A percentile compares a stretch with the other conserved stretches of the same genome.
phyloP scores from a whole-genome alignment of 1,284 basidiomycete species.

The Rhodotorula sp. region DNA sequence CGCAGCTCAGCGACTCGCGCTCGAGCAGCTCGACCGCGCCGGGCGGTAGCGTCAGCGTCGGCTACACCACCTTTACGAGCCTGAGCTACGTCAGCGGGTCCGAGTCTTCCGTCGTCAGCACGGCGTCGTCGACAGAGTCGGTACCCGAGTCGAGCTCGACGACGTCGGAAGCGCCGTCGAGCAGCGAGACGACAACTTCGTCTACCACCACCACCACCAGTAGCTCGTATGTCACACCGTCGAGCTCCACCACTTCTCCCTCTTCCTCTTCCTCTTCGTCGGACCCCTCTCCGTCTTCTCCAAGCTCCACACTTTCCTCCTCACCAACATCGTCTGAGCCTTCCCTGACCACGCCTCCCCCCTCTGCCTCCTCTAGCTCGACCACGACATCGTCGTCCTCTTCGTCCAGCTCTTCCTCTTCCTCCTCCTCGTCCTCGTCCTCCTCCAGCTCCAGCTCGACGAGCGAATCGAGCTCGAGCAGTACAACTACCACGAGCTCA shows the following conservation, averaged over 20 bases:
- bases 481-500: not conserved
- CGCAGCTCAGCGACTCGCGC: constrained; percentile 10
- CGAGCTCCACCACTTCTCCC: not conserved
- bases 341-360: not conserved
- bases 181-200: not conserved
- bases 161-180: not conserved
- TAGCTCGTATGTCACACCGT: not conserved
- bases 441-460: not conserved
- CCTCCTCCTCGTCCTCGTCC: not conserved
- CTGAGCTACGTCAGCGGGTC: constrained; percentile 10
- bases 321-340: not conserved
- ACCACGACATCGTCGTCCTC: not conserved
- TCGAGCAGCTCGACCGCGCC: not conserved
- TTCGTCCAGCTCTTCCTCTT: not conserved
- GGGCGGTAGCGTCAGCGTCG: constrained; percentile 7
- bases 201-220: not conserved
- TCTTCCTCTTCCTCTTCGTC: not conserved
- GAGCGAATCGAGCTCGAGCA: not conserved
- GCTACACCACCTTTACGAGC: constrained; percentile 15
- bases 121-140: not conserved
- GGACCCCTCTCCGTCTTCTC: not conserved
- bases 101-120: not conserved
- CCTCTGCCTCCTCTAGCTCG: not conserved
- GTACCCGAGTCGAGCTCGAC: not conserved
- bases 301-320: not conserved